Base-by-base conservation (phyloP, 2,329 filamentous ascomycete species). In the Pyrenophora tritici-repentis region DNA sequence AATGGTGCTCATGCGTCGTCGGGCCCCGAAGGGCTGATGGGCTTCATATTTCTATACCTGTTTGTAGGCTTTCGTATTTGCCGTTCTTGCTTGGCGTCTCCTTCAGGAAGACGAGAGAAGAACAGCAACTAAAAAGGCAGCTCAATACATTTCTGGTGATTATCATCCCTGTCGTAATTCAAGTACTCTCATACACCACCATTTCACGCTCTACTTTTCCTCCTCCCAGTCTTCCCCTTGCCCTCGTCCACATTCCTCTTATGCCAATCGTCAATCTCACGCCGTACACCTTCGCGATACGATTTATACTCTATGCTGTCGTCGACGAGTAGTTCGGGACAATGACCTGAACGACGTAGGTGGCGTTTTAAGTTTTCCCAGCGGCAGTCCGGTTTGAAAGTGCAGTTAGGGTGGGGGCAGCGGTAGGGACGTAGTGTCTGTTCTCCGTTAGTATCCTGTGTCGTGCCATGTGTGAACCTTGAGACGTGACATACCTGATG, bases 301-400 rank as follows among this genome's bases (percentile, higher is more conserved):
- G 52, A n/a, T 45, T 65, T 71, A 46, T 71, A 66, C 46, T 64
- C 68, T 16, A 69, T 62, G 34, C 66, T 70, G 6, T 62, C 55
- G 40, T 73, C 72, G 18, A 68, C 55, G 0, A 74, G 57, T 5
- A 75, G 57, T 45, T 72, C 58, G 0, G 71, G 61, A 36, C 72
- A 75, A 31, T 74, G 73, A 0, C 66, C 64, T 2, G 65, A 69
- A 40, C 70, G 66, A 32, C 71, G 65, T 13, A 75, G 63, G 49
- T 75, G 72, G 6, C 72, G 67, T 49, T 74, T 73, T 3, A 74
- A 63, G 36, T 73, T 72, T 41, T 73, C 71, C 72, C 72, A 75
- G 22, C 72, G 68, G 36, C 71, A 72, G 49, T 73, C 71, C 18
- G 70, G 68, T 42, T 73, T 71, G 57, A 71, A 73, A 1, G 66